Evolutionary conservation across 2,329 filamentous ascomycete species (phyloP).

Genomic region (Eutypella sp.): DNA sequence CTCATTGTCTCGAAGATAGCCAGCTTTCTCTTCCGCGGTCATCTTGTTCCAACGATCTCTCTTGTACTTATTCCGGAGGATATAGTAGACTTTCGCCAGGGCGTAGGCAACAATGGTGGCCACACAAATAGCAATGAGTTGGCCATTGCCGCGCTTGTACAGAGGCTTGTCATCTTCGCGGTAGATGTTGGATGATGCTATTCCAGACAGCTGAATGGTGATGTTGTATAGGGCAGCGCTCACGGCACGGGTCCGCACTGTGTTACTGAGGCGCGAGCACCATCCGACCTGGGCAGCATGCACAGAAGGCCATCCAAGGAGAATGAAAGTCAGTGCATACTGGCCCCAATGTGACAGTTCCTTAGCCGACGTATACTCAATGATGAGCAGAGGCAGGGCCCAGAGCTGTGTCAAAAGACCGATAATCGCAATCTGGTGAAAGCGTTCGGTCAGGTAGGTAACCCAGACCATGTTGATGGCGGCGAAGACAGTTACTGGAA

Average conservation of each 20-base stretch:
- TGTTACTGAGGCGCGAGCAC: conserved; percentile 43
- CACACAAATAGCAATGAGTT: conserved; percentile 41
- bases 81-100: conserved; percentile 40
- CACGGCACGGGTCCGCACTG: conserved; percentile 43
- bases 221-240: conserved; percentile 47
- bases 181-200: conserved; percentile 46
- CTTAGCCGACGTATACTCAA: too few relatives aligned
- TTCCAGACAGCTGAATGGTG: conserved; percentile 39
- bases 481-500: conserved; percentile 45
- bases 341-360: too few relatives aligned
- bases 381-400: conserved; percentile 37
- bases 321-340: conserved; percentile 33
- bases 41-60: conserved; percentile 39
- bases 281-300: conserved; percentile 44
- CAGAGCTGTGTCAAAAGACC: conserved; percentile 48
- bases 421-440: conserved; percentile 41
- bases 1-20: conserved; percentile 43
- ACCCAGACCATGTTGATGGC: conserved; percentile 34
- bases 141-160: conserved; percentile 45
- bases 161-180: conserved; percentile 49
- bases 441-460: conserved; percentile 16
- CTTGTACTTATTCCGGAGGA: conserved; percentile 41
- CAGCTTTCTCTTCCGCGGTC: conserved; percentile 39
- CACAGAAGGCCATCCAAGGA: conserved; percentile 45
- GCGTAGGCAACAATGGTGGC: conserved; percentile 44